Conservation (phyloP, 1,284 basidiomycete genomes). For the Peniophora sp. region DNA sequence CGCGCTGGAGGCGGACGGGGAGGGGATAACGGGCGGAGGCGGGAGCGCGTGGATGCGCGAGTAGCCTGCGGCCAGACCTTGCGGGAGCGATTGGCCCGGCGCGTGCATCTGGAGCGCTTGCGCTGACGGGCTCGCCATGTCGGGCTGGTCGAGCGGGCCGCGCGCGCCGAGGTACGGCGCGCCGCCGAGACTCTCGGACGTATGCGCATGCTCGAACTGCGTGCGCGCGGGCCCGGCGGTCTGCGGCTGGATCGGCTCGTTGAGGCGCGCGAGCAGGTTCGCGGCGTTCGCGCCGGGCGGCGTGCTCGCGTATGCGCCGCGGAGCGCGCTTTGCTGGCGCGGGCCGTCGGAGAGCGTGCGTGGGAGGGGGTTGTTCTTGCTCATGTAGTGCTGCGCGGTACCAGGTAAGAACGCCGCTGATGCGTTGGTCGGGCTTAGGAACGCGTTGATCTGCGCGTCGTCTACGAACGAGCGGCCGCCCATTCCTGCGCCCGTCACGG, state of each 20-base stretch:
- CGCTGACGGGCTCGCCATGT: conserved; percentile 48
- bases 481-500: conserved; percentile 20
- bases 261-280: conserved; percentile 18
- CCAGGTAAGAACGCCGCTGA: conserved; percentile 72
- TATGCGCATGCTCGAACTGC: conserved; percentile 20
- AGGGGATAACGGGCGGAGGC: conserved; percentile 33
- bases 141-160: conserved; percentile 17
- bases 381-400: conserved; percentile 51
- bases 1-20: conserved; percentile 29
- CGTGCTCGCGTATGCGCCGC: conserved; percentile 17
- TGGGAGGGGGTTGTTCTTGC: conserved; percentile 33
- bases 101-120: conserved; percentile 71
- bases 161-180: conserved; percentile 10
- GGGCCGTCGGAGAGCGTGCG: conserved; percentile 12
- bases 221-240: conserved; percentile 18
- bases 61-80: conserved; percentile 80
- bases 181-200: not conserved
- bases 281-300: conserved; percentile 13
- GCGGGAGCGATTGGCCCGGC: conserved; percentile 81
- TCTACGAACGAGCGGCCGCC: conserved; percentile 25
- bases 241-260: conserved; percentile 21
- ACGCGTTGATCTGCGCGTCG: conserved; percentile 20
- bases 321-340: conserved; percentile 5
- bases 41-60: conserved; percentile 75
- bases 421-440: conserved; percentile 48